Evolutionary conservation across 2,329 filamentous ascomycete genomes (phyloP).

Genomic region (Fusarium graminum): DNA sequence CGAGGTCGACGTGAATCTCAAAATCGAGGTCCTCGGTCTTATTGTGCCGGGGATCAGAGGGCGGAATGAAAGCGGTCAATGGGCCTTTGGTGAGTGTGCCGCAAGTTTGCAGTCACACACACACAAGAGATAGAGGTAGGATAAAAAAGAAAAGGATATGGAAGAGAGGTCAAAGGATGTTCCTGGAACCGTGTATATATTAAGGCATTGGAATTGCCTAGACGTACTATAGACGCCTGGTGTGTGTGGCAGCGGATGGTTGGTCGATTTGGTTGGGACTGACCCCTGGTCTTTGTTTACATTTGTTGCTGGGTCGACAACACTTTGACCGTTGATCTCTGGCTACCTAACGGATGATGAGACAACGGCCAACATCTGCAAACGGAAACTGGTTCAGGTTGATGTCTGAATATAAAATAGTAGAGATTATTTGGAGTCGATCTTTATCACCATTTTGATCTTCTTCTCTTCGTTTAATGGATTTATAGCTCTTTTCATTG

Average conservation of each 20-base stretch:
- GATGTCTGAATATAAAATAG: background rate
- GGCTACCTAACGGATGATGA: conserved; percentile 20
- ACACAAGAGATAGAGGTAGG: conserved; percentile 12
- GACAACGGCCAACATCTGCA: conserved; percentile 32
- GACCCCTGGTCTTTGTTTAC: conserved; percentile 53
- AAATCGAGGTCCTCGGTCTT: conserved; percentile 58
- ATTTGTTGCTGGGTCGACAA: conserved; percentile 53
- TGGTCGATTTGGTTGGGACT: conserved; percentile 47
- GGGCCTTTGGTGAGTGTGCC: conserved; percentile 27
- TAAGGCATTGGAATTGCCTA: conserved; percentile 26
- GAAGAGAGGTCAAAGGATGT: conserved; percentile 33
- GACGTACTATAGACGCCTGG: conserved; percentile 9
- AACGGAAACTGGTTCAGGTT: conserved; percentile 22
- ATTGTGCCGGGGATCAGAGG: conserved; percentile 49
- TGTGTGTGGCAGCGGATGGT: conserved; percentile 50
- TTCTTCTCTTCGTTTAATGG: conserved; percentile 8
- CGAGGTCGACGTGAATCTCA: conserved; percentile 64
- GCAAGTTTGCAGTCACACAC: conserved; percentile 37
- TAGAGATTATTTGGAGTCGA: conserved; percentile 5
- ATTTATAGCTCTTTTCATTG: conserved; percentile 14
- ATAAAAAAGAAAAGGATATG: conserved; percentile 12
- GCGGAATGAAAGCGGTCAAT: conserved; percentile 21
- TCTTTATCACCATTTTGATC: background rate
- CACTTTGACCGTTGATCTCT: conserved; percentile 28
- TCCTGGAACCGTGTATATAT: conserved; percentile 46